phyloP scores from a whole-genome alignment of 768 basidiomycete genomes.

The Dacryopinax spathularia region DNA sequence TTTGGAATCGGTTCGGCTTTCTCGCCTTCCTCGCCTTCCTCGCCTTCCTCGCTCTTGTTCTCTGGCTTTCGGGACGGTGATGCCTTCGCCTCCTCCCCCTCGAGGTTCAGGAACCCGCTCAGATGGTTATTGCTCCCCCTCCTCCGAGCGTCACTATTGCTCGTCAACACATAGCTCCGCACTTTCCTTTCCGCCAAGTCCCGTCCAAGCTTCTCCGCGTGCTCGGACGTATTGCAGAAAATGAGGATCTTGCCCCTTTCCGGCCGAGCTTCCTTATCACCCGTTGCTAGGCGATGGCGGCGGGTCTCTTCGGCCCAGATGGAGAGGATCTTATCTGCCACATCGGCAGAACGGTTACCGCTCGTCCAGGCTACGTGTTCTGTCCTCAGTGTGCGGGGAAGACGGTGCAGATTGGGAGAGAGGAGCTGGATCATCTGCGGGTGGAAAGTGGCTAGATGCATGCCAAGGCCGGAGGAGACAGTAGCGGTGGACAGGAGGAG shows the following conservation, averaged over 20 bases:
- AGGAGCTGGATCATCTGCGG: conserved; percentile 34
- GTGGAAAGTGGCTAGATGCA: conserved; percentile 15
- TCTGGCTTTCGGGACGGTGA: not conserved
- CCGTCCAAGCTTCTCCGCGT: conserved; percentile 46
- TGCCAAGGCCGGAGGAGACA: conserved; percentile 48
- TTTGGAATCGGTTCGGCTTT: conserved; percentile 14
- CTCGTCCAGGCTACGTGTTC: conserved; percentile 66
- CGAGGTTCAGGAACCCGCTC: conserved; percentile 48
- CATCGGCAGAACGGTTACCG: conserved; percentile 67
- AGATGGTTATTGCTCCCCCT: conserved; percentile 63
- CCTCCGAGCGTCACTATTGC: conserved; percentile 40
- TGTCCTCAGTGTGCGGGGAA: conserved; percentile 53
- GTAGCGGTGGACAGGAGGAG: conserved; percentile 75
- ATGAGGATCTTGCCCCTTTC: conserved; percentile 36
- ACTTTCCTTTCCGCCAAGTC: conserved; percentile 50
- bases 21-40: conserved; percentile 3
- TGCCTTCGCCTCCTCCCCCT: not conserved
- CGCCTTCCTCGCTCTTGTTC: not conserved
- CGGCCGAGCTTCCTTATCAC: not conserved
- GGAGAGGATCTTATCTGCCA: conserved; percentile 54
- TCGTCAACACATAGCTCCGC: conserved; percentile 46
- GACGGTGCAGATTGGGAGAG: conserved; percentile 64
- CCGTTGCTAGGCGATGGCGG: not conserved
- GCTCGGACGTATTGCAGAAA: conserved; percentile 66
- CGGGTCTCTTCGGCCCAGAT: conserved; percentile 47